Base-by-base conservation (phyloP, 306 rosid genomes). In the Begonia masoniana region DNA sequence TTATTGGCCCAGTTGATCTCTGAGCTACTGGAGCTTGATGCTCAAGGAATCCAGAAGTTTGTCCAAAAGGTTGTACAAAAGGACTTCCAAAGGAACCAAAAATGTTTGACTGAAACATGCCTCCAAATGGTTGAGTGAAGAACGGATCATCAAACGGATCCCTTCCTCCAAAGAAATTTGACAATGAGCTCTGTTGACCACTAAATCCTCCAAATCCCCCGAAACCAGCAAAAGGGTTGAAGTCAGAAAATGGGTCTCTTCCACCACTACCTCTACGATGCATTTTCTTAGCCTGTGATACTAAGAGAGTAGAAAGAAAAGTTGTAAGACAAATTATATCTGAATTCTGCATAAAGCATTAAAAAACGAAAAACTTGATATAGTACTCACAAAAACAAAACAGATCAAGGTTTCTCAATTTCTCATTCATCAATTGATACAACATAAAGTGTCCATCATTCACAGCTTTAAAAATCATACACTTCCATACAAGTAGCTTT, bases 121-220 rank as follows among this genome's bases (percentile, higher is more conserved):
- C 42, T 61, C 85, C 88, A 26, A 91, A 74, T 3, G 96, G 97
- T 36, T 60, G 76, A 47, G 76, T 73, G 65, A 85, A 91, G 72
- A 85, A 91, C 47, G 95, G 94, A 15, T 85, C 96, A 31, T 81
- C 82, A 68, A 91, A 85, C 10, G 94, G 88, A 35, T 81, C 69
- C 70, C 92, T 69, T 55, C 81, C 88, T 55, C 81, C 86, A 26
- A 81, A 73, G 16, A 85, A 13, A 59, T 61, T 53, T 10, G 97
- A 66, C 13, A 77, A 0, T 17, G 83, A 60, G 70, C 75, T 73
- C 60, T 82, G 41, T 12, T 74, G 78, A 57, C 80, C 80, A 31
- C 39, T 31, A 31, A 31, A 31, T 31, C 39, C 39, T 42, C 85
- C 85, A 59, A 77, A 69, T 14, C 83, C 61, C 6, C 92, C 83